A percentile compares a stretch with the other conserved stretches of the same genome.
Conservation (phyloP, 805 yeast species). For the Candida krabiensis region DNA sequence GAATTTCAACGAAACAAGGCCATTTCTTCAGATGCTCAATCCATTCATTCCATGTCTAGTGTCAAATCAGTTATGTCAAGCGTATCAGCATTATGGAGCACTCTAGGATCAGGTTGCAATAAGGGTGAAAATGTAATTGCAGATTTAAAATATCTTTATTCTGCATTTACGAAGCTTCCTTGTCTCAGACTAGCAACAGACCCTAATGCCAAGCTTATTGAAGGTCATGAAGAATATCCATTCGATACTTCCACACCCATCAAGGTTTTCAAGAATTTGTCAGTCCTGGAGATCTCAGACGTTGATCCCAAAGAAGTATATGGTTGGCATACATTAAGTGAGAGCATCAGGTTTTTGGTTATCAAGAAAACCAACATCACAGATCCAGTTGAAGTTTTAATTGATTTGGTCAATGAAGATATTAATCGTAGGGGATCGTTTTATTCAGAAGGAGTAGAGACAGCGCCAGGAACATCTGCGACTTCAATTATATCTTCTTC, state of each 20-base stretch:
- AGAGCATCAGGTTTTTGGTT: slow-evolving; percentile 53
- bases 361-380: slow-evolving; percentile 50
- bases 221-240: slow-evolving; percentile 68
- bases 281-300: slow-evolving; percentile 59
- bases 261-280: slow-evolving; percentile 58
- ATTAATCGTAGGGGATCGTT: slow-evolving; percentile 29
- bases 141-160: slow-evolving; percentile 55
- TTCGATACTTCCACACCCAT: slow-evolving; percentile 70
- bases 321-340: slow-evolving; percentile 63
- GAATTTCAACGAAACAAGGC: slow-evolving; percentile 45
- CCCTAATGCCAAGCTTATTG: slow-evolving; percentile 54
- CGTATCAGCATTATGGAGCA: slow-evolving; percentile 42
- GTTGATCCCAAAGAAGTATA: slow-evolving; percentile 63
- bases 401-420: slow-evolving; percentile 55
- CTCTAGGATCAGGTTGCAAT: slow-evolving; percentile 37
- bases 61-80: slow-evolving; percentile 53
- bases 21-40: slow-evolving; percentile 37
- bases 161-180: slow-evolving; percentile 66
- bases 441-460: slow-evolving; percentile 22
- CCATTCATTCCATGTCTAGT: slow-evolving; percentile 59
- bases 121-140: slow-evolving; percentile 40
- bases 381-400: slow-evolving; percentile 53
- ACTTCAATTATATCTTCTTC: slow-evolving; percentile 21
- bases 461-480: slow-evolving; percentile 15
- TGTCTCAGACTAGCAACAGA: slow-evolving; percentile 62